Evolutionary conservation across 495 filamentous ascomycete genomes (phyloP).

Genomic region (Xylaria sp.): DNA sequence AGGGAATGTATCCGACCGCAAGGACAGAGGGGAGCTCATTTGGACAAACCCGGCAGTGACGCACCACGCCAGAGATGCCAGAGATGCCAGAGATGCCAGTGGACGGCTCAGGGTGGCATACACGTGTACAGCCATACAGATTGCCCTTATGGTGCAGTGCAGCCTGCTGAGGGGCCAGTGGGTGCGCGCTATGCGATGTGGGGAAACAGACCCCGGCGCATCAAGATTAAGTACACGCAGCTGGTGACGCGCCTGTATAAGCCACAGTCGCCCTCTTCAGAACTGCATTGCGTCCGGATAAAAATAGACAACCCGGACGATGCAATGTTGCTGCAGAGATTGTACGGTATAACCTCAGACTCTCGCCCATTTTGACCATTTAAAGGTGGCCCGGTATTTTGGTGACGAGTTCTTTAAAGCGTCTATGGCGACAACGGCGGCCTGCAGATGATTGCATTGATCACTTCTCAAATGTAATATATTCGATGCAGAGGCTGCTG

Average conservation of each 20-base stretch:
- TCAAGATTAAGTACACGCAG: conserved; percentile 19
- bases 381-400: not conserved
- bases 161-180: not conserved
- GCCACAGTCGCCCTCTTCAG: conserved; percentile 4
- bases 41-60: conserved; percentile 10
- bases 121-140: not conserved
- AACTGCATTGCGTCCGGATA: not conserved
- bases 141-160: not conserved
- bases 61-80: not conserved
- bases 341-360: not conserved
- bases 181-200: conserved; percentile 12
- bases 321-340: not conserved
- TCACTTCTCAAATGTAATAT: not conserved
- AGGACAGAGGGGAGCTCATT: not conserved
- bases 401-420: not conserved
- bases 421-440: not conserved
- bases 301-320: not conserved
- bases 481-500: not conserved
- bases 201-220: conserved; percentile 14
- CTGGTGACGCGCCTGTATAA: conserved; percentile 12
- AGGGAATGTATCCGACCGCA: not conserved
- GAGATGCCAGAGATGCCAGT: conserved; percentile 4
- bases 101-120: not conserved
- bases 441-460: conserved; percentile 4
- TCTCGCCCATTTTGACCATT: not conserved